These are phyloP conservation scores for Zygosaccharomyces bailii DNA, from an alignment of 805 yeast species.

Conservation along the genomic window DNA sequence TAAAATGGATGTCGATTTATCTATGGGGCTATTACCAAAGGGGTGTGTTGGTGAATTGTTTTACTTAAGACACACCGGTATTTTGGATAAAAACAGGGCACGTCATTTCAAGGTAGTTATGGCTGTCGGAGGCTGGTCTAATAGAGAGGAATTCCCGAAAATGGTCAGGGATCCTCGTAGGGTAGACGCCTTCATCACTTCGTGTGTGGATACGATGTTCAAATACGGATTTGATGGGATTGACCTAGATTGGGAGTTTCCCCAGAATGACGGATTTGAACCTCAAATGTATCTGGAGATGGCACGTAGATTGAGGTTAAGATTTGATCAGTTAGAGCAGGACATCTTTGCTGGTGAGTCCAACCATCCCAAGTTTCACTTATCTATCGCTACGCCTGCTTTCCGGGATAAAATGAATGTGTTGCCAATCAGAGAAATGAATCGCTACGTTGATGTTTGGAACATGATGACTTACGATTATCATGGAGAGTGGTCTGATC, in stretches of 20 bases:
- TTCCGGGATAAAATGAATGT: slow-evolving; percentile 43
- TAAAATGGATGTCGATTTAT: background rate
- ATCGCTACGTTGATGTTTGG: slow-evolving; percentile 60
- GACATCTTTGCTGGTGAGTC: slow-evolving; percentile 16
- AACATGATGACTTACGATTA: slow-evolving; percentile 92
- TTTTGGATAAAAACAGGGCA: slow-evolving; percentile 8
- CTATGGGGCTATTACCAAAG: slow-evolving; percentile 17
- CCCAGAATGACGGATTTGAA: slow-evolving; percentile 44
- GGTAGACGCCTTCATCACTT: slow-evolving; percentile 46
- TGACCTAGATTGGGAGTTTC: slow-evolving; percentile 95
- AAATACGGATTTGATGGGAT: slow-evolving; percentile 79
- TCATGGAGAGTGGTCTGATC: slow-evolving; percentile 69
- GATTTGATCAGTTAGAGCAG: slow-evolving; percentile 41
- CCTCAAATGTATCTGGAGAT: slow-evolving; percentile 44
- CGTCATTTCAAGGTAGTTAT: slow-evolving; percentile 53
- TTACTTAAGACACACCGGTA: slow-evolving; percentile 40
- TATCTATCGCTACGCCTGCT: slow-evolving; percentile 79
- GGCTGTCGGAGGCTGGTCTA: slow-evolving; percentile 85
- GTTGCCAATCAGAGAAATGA: slow-evolving; percentile 53
- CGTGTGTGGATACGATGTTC: slow-evolving; percentile 46
- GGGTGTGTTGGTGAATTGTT: slow-evolving; percentile 54
- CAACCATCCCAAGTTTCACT: slow-evolving; percentile 36
- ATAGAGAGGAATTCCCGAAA: slow-evolving; percentile 46
- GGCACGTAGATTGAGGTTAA: slow-evolving; percentile 40
- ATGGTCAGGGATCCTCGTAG: slow-evolving; percentile 39